phyloP scores from a whole-genome alignment of 2,329 filamentous ascomycete genomes.

The Neonectria ditissima region DNA sequence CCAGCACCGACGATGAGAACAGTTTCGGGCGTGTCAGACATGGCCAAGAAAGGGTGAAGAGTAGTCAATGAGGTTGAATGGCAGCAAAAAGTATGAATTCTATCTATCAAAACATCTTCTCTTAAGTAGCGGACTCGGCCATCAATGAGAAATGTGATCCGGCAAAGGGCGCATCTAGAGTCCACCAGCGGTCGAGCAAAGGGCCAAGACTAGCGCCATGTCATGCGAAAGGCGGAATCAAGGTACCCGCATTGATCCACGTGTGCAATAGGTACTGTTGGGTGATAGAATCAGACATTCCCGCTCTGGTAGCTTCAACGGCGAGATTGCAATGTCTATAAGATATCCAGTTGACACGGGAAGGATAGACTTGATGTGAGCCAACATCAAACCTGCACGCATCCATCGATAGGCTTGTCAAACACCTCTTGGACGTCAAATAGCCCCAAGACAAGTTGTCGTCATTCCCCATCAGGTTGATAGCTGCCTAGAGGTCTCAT shows the following conservation, averaged over 20 bases:
- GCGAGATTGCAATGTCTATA: too few species aligned
- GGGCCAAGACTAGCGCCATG: background rate
- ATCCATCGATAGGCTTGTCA: too few species aligned
- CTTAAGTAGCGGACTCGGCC: background rate
- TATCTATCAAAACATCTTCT: background rate
- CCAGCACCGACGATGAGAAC: constrained; percentile 36
- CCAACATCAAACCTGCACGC: too few species aligned
- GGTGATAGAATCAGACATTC: too few species aligned
- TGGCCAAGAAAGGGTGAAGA: constrained; percentile 2
- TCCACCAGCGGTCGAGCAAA: background rate
- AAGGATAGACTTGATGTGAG: too few species aligned
- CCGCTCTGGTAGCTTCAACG: too few species aligned
- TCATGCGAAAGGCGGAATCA: background rate
- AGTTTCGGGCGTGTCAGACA: constrained; percentile 29
- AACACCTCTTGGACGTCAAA: too few species aligned
- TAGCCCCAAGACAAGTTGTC: too few species aligned
- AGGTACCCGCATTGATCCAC: background rate
- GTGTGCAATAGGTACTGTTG: too few species aligned
- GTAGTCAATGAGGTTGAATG: background rate
- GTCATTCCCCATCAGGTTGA: too few species aligned
- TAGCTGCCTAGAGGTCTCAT: too few species aligned
- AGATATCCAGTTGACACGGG: too few species aligned
- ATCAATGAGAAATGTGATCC: background rate
- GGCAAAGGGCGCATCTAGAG: background rate
- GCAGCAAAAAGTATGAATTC: background rate